Conservation (phyloP, 495 filamentous ascomycete genomes). For the Penicillium subrubescens region DNA sequence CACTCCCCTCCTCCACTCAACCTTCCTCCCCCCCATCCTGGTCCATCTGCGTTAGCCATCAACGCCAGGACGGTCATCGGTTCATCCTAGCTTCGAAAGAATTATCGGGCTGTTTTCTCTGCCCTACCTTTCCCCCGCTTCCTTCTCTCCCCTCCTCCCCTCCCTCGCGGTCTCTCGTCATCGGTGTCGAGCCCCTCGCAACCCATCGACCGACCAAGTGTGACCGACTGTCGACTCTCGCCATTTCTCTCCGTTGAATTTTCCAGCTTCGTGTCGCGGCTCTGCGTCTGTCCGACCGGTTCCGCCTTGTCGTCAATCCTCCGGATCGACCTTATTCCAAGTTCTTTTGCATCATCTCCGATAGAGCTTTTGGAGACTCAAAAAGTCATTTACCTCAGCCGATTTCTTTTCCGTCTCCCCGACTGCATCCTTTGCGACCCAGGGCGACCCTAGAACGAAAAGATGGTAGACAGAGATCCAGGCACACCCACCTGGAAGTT, state of each 20-base stretch:
- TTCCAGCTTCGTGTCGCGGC: conserved; percentile 7
- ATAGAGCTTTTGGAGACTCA: conserved; percentile 9
- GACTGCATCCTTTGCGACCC: conserved; percentile 22
- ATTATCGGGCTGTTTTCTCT: conserved; percentile 15
- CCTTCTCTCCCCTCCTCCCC: conserved; percentile 7
- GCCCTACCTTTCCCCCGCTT: conserved; percentile 12
- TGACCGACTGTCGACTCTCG: conserved; percentile 16
- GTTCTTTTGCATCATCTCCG: not conserved
- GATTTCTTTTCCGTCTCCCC: conserved; percentile 9
- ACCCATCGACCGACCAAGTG: conserved; percentile 18
- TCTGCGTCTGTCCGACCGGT: conserved; percentile 21
- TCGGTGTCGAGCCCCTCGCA: conserved; percentile 23
- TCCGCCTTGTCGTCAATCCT: conserved; percentile 13
- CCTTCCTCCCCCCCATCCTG: conserved; percentile 20
- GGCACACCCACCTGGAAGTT: conserved; percentile 98
- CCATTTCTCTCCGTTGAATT: conserved; percentile 2
- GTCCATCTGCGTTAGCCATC: conserved; percentile 15
- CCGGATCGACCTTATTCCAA: not conserved
- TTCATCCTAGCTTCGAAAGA: conserved; percentile 9
- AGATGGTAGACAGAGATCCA: conserved; percentile 96
- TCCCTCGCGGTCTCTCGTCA: conserved; percentile 24
- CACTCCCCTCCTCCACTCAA: conserved; percentile 28
- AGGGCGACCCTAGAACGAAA: conserved; percentile 51
- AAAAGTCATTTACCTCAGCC: not conserved
- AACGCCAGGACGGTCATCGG: conserved; percentile 2